Percentiles rank a stretch among this genome's conserved stretches.
phyloP scores from a whole-genome alignment of 164 flowering plant species.

The Vitis amurensis region DNA sequence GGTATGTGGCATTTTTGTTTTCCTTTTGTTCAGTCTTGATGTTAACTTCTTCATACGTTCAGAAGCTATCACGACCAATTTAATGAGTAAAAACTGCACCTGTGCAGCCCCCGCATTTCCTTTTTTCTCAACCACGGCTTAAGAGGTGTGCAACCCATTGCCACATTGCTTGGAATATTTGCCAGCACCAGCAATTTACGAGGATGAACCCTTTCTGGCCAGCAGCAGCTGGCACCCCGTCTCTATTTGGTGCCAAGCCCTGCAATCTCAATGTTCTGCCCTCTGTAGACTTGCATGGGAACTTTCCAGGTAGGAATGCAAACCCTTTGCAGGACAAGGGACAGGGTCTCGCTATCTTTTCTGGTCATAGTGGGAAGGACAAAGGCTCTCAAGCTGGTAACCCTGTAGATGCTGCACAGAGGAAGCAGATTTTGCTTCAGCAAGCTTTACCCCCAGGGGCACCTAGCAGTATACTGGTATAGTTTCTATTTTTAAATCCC shows the following conservation, averaged over 20 bases:
- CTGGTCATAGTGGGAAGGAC: slow-evolving; percentile 50
- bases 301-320: slow-evolving; percentile 36
- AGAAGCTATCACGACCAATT: too few species aligned
- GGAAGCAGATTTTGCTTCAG: slow-evolving; percentile 72
- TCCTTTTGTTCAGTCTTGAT: not conserved
- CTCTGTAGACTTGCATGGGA: slow-evolving; percentile 58
- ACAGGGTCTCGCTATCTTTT: slow-evolving; percentile 36
- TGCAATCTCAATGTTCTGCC: slow-evolving; percentile 69
- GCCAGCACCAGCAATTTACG: slow-evolving; percentile 60
- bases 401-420: slow-evolving; percentile 50
- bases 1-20: slow-evolving; percentile 31
- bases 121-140: slow-evolving; percentile 58
- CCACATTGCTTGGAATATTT: slow-evolving; percentile 77
- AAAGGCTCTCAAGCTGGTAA: slow-evolving; percentile 46
- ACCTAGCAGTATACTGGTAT: slow-evolving; percentile 68
- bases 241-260: slow-evolving; percentile 72
- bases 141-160: slow-evolving; percentile 94
- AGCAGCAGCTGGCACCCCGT: slow-evolving; percentile 60
- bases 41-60: too few species aligned
- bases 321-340: slow-evolving; percentile 60
- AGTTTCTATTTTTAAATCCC: slow-evolving; percentile 1
- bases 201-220: slow-evolving; percentile 92
- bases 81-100: not conserved
- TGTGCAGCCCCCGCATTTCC: slow-evolving; percentile 63
- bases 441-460: slow-evolving; percentile 67